Conservation (phyloP, 2,329 filamentous ascomycete species). For the Leptographium radiaticola region DNA sequence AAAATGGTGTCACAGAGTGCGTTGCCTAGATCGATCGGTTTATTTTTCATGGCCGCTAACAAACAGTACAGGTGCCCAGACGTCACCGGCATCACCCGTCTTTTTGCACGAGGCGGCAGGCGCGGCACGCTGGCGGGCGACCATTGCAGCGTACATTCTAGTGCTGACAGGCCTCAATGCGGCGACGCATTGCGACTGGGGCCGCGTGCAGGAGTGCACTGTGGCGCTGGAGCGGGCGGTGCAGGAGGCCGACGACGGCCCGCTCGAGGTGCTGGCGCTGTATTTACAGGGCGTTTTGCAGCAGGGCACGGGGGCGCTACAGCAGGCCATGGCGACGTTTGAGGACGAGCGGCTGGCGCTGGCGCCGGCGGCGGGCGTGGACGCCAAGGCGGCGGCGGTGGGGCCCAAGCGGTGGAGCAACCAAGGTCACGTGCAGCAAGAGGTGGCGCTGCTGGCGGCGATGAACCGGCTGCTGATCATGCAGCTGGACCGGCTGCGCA, state of each 20-base stretch:
- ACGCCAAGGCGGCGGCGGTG: neutral
- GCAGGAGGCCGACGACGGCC: slow-evolving; percentile 26
- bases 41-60: no score
- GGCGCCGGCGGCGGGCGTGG: slow-evolving; percentile 13
- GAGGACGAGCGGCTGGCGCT: slow-evolving; percentile 47
- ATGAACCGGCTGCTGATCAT: slow-evolving; percentile 64
- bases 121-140: slow-evolving; percentile 49
- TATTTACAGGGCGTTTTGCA: slow-evolving; percentile 67
- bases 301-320: slow-evolving; percentile 64
- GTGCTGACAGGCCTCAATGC: slow-evolving; percentile 59
- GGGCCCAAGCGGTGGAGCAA: slow-evolving; percentile 18
- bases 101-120: slow-evolving; percentile 43
- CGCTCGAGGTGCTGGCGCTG: slow-evolving; percentile 40
- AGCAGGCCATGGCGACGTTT: slow-evolving; percentile 55
- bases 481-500: slow-evolving; percentile 44
- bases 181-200: slow-evolving; percentile 59
- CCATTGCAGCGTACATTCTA: slow-evolving; percentile 55
- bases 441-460: slow-evolving; percentile 51
- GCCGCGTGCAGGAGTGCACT: slow-evolving; percentile 45
- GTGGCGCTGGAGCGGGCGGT: slow-evolving; percentile 35
- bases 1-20: slow-evolving; percentile 19
- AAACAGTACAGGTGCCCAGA: slow-evolving; percentile 10
- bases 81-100: slow-evolving; percentile 23
- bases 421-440: slow-evolving; percentile 32
- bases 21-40: no score